These are phyloP conservation scores for Amaranthus hypochondriacus DNA, from an alignment of 148 eudicot species.

Conservation along the genomic window DNA sequence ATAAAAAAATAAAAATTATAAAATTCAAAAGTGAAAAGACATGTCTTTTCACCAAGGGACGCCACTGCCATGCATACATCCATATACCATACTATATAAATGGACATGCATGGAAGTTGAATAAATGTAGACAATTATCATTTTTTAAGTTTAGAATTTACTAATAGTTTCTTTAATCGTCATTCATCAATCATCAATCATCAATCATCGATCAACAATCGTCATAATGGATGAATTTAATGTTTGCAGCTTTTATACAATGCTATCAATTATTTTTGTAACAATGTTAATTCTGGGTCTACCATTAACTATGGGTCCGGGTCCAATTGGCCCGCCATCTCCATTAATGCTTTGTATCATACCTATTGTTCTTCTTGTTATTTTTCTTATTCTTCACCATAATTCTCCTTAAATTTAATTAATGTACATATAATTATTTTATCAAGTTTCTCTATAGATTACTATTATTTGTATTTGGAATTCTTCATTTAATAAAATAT, in stretches of 20 bases:
- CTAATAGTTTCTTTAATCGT: neutral
- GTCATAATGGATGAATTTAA: neutral
- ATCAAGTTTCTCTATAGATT: no score
- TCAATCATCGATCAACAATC: no score
- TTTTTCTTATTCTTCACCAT: slow-evolving; percentile 13
- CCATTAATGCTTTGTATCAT: slow-evolving; percentile 7
- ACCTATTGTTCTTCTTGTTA: slow-evolving; percentile 16
- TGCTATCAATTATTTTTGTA: neutral
- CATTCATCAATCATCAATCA: neutral
- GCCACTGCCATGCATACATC: neutral
- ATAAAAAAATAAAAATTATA: neutral
- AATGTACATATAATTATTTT: neutral
- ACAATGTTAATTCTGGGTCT: neutral
- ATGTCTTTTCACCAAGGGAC: slow-evolving; percentile 3
- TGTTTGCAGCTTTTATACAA: neutral
- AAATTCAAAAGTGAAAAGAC: neutral
- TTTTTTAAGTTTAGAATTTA: neutral
- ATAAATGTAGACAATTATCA: no score
- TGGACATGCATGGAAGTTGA: neutral
- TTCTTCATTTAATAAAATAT: no score
- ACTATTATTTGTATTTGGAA: no score
- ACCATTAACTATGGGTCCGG: slow-evolving; percentile 8
- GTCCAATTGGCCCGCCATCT: slow-evolving; percentile 8
- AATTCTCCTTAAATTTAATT: neutral
- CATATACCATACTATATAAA: neutral